Evolutionary conservation across 352 stramenopile genomes (phyloP).

Genomic region (Elongisporangium senticosum): DNA sequence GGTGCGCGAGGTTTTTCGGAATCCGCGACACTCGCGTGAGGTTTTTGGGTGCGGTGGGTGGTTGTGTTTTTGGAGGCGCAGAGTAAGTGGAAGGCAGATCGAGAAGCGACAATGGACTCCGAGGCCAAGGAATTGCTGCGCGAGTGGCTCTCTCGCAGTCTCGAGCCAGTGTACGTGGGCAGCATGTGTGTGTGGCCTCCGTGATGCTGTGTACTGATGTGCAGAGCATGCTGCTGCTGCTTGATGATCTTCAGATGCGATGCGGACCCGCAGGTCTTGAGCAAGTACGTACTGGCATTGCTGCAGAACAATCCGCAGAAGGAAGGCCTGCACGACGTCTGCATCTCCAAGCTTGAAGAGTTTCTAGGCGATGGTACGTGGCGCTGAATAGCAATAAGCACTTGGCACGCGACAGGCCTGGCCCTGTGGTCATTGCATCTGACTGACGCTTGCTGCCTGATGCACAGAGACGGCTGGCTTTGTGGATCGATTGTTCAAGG

Average conservation of each 20-base stretch:
- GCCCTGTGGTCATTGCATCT: conserved; percentile 1
- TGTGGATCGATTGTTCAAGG: conserved; percentile 64
- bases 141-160: conserved; percentile 81
- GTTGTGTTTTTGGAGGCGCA: background rate
- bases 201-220: background rate
- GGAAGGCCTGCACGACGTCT: conserved; percentile 59
- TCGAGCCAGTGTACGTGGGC: conserved; percentile 74
- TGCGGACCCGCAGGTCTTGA: conserved; percentile 79
- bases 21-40: background rate
- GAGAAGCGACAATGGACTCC: conserved; percentile 43
- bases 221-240: conserved; percentile 3
- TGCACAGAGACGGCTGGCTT: conserved; percentile 64
- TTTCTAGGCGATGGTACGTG: conserved; percentile 78
- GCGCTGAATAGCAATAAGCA: background rate
- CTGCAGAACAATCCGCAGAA: conserved; percentile 81
- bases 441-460: background rate
- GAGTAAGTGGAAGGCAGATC: background rate
- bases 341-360: conserved; percentile 73
- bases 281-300: conserved; percentile 83
- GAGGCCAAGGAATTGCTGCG: conserved; percentile 76
- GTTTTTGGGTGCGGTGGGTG: background rate
- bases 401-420: background rate
- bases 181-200: background rate
- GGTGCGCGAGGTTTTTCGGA: background rate
- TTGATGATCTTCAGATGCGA: conserved; percentile 50